These are phyloP conservation scores for Ustilaginoidea virens DNA, from an alignment of 2,329 filamentous ascomycete species.

Conservation along the genomic window DNA sequence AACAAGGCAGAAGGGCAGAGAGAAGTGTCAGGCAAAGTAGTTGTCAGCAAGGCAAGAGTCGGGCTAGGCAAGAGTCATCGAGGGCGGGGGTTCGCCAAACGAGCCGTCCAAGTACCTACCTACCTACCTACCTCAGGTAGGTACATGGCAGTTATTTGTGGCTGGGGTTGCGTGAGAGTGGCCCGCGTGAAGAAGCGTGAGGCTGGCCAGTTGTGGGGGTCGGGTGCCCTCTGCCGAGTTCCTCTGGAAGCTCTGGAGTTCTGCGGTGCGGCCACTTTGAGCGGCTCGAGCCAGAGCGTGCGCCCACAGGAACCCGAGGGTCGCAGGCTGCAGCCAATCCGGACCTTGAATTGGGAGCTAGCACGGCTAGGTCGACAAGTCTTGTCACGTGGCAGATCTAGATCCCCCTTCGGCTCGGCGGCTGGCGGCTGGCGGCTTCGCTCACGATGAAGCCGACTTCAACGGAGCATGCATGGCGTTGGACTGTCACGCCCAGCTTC, in stretches of 20 bases:
- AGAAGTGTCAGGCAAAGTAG: background rate
- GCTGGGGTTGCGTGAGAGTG: constrained; percentile 1
- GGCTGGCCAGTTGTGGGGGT: background rate
- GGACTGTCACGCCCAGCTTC: no score
- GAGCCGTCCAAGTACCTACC: no score
- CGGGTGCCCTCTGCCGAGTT: no score
- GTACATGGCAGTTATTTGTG: constrained; percentile 4
- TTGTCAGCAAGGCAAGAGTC: no score
- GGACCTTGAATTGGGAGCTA: constrained; percentile 1
- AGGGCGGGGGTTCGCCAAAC: constrained; percentile 6
- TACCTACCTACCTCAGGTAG: no score
- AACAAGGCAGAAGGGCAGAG: background rate
- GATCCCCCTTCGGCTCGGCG: no score
- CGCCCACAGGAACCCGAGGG: constrained; percentile 1
- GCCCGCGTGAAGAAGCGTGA: background rate
- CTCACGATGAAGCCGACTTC: no score
- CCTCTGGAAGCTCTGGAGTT: no score
- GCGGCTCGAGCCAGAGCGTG: constrained; percentile 1
- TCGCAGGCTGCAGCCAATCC: constrained; percentile 2
- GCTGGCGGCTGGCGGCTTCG: no score
- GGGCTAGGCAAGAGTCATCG: constrained; percentile 1
- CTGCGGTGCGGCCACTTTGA: background rate
- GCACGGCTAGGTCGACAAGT: no score
- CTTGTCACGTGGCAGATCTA: no score
- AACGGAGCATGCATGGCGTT: no score